Conservation (phyloP, 345 rosid genomes). For the Boechera divaricarpa region DNA sequence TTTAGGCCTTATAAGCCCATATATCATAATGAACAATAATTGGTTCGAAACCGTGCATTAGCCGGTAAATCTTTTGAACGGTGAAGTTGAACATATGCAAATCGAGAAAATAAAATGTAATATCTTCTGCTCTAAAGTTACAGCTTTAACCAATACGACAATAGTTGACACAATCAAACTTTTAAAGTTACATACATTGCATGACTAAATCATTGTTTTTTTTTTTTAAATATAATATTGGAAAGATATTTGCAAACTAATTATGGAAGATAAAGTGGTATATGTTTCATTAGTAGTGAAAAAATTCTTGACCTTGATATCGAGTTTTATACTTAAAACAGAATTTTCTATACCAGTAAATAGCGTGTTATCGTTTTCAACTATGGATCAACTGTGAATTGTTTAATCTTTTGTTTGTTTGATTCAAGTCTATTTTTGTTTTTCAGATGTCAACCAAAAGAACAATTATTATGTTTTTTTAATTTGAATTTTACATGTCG, state of each 20-base stretch:
- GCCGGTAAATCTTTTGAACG: background rate
- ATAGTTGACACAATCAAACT: background rate
- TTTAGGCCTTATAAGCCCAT: conserved; percentile 16
- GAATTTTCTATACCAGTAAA: too few relatives aligned
- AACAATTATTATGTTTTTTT: background rate
- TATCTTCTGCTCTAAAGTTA: background rate
- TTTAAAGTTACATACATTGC: too few relatives aligned
- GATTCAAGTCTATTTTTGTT: background rate
- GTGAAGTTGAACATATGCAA: background rate
- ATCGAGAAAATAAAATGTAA: background rate
- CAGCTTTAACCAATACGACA: background rate
- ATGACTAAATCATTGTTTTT: background rate
- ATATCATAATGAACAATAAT: background rate
- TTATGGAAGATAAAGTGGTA: too few relatives aligned
- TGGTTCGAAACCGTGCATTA: background rate
- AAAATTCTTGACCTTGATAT: too few relatives aligned
- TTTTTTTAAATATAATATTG: background rate
- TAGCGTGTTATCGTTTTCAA: too few relatives aligned
- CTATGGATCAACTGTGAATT: too few relatives aligned
- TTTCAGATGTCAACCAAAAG: background rate
- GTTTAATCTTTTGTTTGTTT: too few relatives aligned
- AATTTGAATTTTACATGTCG: background rate
- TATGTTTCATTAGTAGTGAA: too few relatives aligned
- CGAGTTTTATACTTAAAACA: too few relatives aligned
- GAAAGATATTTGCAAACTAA: too few relatives aligned